Evolutionary conservation across 2,329 filamentous ascomycete species (phyloP).

Genomic region (Sordariomycetes sp.): DNA sequence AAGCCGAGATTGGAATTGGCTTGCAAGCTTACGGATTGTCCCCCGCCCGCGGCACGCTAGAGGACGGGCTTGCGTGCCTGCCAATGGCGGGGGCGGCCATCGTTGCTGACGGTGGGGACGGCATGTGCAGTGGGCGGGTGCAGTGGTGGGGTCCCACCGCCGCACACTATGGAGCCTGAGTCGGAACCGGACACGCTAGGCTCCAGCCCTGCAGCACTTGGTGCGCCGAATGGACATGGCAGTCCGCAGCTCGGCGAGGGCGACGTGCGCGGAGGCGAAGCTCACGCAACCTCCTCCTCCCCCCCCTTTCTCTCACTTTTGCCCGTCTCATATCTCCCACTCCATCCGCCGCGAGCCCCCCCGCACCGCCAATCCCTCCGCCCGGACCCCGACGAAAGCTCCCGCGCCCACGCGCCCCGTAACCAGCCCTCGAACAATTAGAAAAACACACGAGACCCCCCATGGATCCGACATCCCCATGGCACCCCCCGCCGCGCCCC

Average conservation of each 20-base stretch:
- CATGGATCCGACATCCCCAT: constrained; percentile 3
- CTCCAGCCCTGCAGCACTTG: not conserved
- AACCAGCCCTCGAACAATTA: not conserved
- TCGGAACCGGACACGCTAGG: not conserved
- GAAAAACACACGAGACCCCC: not conserved
- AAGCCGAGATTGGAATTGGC: not conserved
- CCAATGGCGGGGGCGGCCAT: not conserved
- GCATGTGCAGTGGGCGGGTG: not conserved
- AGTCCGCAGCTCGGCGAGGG: not conserved
- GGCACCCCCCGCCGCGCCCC: constrained; percentile 3
- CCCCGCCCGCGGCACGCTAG: too few relatives aligned
- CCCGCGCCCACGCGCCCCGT: not conserved
- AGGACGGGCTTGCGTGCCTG: too few relatives aligned
- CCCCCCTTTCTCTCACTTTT: not conserved
- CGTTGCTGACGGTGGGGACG: not conserved
- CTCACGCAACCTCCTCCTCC: not conserved
- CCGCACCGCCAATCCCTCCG: not conserved
- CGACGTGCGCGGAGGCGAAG: not conserved
- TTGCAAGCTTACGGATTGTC: too few relatives aligned
- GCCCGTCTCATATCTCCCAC: not conserved
- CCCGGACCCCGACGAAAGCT: not conserved
- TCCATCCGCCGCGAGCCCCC: not conserved
- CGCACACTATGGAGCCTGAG: not conserved
- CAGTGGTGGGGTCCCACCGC: not conserved
- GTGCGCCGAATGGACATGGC: not conserved